Evolutionary conservation across 495 filamentous ascomycete genomes (phyloP).

Genomic region (Neurospora tetraspora): DNA sequence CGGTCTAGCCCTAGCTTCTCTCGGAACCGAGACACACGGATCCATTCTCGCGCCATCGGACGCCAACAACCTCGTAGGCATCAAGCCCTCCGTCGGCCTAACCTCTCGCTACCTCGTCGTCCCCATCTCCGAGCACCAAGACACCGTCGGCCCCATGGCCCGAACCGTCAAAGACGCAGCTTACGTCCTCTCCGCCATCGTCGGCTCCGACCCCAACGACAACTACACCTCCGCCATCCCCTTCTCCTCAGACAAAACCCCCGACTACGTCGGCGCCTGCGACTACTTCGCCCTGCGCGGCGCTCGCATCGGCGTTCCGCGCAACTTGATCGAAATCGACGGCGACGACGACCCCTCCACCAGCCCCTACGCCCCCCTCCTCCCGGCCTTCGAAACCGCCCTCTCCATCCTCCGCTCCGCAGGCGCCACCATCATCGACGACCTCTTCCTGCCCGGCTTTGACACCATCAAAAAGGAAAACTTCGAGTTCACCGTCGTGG

Average conservation of each 20-base stretch:
- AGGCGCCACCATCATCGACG: constrained; percentile 27
- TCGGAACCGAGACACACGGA: constrained; percentile 29
- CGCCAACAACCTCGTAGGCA: constrained; percentile 39
- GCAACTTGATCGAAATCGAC: constrained; percentile 22
- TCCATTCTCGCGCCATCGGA: constrained; percentile 30
- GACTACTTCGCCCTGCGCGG: constrained; percentile 50
- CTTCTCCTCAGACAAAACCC: constrained; percentile 17
- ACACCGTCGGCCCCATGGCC: constrained; percentile 58
- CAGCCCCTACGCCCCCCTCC: background rate
- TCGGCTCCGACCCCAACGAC: constrained; percentile 40
- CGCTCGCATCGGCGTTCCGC: constrained; percentile 51
- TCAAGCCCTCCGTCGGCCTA: constrained; percentile 60
- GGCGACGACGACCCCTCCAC: background rate
- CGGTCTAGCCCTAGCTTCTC: constrained; percentile 22
- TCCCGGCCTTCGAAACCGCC: constrained; percentile 14
- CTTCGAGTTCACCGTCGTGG: constrained; percentile 4
- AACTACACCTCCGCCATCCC: constrained; percentile 38
- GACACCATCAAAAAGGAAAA: background rate
- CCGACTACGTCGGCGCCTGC: constrained; percentile 36
- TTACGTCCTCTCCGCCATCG: constrained; percentile 52
- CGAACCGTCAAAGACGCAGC: constrained; percentile 53
- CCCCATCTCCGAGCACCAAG: constrained; percentile 51
- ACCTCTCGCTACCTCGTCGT: constrained; percentile 52
- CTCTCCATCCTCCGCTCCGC: constrained; percentile 21
- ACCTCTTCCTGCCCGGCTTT: constrained; percentile 4